phyloP scores from a whole-genome alignment of 2,329 filamentous ascomycete genomes.

The Colletotrichum trifolii region DNA sequence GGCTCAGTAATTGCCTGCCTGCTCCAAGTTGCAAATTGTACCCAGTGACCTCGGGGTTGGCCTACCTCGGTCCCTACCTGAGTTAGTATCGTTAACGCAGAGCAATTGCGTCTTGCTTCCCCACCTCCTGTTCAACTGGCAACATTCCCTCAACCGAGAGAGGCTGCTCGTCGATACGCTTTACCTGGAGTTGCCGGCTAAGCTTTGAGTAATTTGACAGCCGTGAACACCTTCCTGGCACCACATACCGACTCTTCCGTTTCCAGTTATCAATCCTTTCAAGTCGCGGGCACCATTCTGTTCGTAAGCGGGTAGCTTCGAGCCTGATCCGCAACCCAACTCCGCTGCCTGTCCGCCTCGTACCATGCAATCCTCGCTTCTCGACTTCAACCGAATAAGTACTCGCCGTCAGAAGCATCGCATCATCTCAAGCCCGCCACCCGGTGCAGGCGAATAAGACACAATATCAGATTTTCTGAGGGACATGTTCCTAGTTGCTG shows the following conservation, averaged over 20 bases:
- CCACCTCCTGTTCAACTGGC: background rate
- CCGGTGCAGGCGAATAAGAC: slow-evolving; percentile 22
- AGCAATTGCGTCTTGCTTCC: slow-evolving; percentile 6
- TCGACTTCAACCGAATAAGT: slow-evolving; percentile 23
- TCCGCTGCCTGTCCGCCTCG: background rate
- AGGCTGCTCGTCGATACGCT: slow-evolving; percentile 20
- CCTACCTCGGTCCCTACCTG: too few species aligned
- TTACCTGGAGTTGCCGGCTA: background rate
- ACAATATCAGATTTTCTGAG: background rate
- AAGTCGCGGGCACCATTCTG: slow-evolving; percentile 24
- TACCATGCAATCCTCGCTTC: slow-evolving; percentile 30
- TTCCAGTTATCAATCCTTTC: slow-evolving; percentile 14
- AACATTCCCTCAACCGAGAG: slow-evolving; percentile 11
- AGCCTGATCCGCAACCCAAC: slow-evolving; percentile 28
- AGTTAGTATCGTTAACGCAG: slow-evolving; percentile 17
- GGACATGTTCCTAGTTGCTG: slow-evolving; percentile 41
- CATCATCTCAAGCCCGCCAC: slow-evolving; percentile 1
- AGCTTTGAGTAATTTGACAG: background rate
- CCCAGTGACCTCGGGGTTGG: too few species aligned
- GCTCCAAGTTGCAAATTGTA: too few species aligned
- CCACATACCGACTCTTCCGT: background rate
- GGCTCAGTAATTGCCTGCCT: too few species aligned
- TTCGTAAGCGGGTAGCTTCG: slow-evolving; percentile 32
- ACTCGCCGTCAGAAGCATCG: slow-evolving; percentile 26
- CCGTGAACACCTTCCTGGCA: background rate